These are phyloP conservation scores for Tolypocladium paradoxum DNA, from an alignment of 2,329 filamentous ascomycete species.

Conservation along the genomic window DNA sequence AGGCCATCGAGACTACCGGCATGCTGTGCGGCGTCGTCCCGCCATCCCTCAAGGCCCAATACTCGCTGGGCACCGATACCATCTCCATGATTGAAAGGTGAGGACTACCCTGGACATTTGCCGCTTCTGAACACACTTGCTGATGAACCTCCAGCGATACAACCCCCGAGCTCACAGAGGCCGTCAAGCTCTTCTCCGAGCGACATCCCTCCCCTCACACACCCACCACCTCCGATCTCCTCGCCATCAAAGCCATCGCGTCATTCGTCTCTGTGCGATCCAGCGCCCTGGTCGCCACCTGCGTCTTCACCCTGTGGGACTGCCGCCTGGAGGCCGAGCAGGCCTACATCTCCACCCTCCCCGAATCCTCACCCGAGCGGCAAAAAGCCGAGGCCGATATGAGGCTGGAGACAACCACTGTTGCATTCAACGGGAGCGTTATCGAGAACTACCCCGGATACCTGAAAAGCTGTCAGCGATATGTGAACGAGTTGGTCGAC, in stretches of 20 bases:
- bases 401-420: constrained; percentile 37
- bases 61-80: constrained; percentile 51
- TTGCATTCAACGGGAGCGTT: constrained; percentile 73
- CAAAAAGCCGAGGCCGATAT: constrained; percentile 40
- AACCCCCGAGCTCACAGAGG: constrained; percentile 29
- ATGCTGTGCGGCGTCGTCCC: constrained; percentile 48
- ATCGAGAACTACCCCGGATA: constrained; percentile 70
- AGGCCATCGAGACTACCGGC: constrained; percentile 44
- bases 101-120: constrained; percentile 11
- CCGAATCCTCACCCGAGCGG: constrained; percentile 22
- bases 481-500: constrained; percentile 48
- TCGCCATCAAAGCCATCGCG: constrained; percentile 40
- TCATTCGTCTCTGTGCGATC: constrained; percentile 46
- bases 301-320: constrained; percentile 49
- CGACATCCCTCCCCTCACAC: constrained; percentile 35
- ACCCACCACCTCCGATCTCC: constrained; percentile 35
- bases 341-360: constrained; percentile 20
- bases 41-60: constrained; percentile 37
- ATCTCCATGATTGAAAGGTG: constrained; percentile 48
- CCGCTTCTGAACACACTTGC: background rate
- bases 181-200: constrained; percentile 36
- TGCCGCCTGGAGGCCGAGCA: constrained; percentile 37
- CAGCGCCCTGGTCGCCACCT: constrained; percentile 47
- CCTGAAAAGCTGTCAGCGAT: constrained; percentile 47
- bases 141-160: constrained; percentile 30